phyloP scores from a whole-genome alignment of 2,329 filamentous ascomycete genomes.

The Lithohypha guttulata region DNA sequence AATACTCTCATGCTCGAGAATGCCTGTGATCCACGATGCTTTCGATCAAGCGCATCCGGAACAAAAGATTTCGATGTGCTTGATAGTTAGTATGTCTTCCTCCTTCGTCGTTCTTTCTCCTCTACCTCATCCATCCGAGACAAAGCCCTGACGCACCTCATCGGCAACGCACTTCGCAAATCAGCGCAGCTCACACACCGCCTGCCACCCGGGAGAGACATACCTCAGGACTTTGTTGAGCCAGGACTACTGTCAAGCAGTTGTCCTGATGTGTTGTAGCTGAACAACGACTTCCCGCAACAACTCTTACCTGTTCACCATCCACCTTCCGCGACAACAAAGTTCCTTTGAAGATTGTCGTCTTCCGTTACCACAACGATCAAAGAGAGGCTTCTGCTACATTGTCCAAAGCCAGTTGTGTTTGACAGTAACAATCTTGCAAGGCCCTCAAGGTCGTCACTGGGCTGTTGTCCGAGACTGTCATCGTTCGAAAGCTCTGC shows the following conservation, averaged over 20 bases:
- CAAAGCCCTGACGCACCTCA: constrained; percentile 10
- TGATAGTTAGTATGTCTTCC: constrained; percentile 5
- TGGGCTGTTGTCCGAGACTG: neutral
- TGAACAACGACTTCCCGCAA: constrained; percentile 17
- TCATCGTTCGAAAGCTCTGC: neutral
- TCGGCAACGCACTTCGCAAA: constrained; percentile 8
- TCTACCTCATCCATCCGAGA: constrained; percentile 9
- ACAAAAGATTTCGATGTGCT: constrained; percentile 6
- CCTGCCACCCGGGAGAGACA: constrained; percentile 1
- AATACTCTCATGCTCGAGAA: neutral
- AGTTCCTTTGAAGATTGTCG: constrained; percentile 10
- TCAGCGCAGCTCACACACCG: constrained; percentile 7
- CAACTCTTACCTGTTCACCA: constrained; percentile 10
- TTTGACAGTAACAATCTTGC: constrained; percentile 2
- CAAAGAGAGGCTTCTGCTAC: constrained; percentile 5
- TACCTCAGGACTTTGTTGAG: neutral
- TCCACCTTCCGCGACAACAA: constrained; percentile 13
- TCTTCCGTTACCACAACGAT: constrained; percentile 3
- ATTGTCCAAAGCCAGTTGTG: constrained; percentile 6
- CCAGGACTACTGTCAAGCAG: neutral
- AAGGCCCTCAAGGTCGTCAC: constrained; percentile 1
- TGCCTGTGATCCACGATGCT: constrained; percentile 1
- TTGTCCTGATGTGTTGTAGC: neutral
- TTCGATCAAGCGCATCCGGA: constrained; percentile 4
- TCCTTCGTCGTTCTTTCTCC: neutral